Evolutionary conservation across 345 rosid genomes (phyloP).

Genomic region (Ceriops zippeliana): DNA sequence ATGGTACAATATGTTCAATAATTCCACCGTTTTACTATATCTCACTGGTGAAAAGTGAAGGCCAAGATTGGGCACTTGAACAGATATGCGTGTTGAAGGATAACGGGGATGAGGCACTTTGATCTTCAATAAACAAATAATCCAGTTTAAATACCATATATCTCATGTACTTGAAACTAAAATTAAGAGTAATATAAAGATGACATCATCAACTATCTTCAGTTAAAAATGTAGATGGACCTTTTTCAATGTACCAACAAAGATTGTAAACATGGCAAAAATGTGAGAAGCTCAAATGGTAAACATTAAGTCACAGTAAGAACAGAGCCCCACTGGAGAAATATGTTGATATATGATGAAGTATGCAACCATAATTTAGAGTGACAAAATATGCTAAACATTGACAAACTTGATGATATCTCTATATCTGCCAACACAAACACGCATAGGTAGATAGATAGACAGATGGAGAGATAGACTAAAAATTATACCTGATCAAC

Average conservation of each 20-base stretch:
- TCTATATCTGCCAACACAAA: no score
- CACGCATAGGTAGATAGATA: background rate
- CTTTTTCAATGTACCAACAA: no score
- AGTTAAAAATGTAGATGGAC: no score
- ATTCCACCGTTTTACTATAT: conserved; percentile 68
- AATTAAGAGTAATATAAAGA: conserved; percentile 6
- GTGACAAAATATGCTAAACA: no score
- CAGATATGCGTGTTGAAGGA: conserved; percentile 84
- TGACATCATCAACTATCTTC: background rate
- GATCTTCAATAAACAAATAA: conserved; percentile 46
- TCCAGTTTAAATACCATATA: conserved; percentile 13
- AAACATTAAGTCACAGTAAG: no score
- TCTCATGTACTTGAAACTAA: background rate
- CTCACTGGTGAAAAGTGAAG: conserved; percentile 90
- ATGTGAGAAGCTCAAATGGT: no score
- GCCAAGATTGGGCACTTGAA: conserved; percentile 96
- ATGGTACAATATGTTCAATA: conserved; percentile 52
- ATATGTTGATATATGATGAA: no score
- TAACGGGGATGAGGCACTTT: conserved; percentile 77
- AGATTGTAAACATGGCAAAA: no score
- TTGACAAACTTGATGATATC: no score
- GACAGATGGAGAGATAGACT: background rate
- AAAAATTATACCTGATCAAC: conserved; percentile 72
- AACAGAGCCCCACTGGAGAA: no score
- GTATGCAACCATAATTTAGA: no score